phyloP scores from a whole-genome alignment of 768 basidiomycete species.

The Psilocybe azurescens region DNA sequence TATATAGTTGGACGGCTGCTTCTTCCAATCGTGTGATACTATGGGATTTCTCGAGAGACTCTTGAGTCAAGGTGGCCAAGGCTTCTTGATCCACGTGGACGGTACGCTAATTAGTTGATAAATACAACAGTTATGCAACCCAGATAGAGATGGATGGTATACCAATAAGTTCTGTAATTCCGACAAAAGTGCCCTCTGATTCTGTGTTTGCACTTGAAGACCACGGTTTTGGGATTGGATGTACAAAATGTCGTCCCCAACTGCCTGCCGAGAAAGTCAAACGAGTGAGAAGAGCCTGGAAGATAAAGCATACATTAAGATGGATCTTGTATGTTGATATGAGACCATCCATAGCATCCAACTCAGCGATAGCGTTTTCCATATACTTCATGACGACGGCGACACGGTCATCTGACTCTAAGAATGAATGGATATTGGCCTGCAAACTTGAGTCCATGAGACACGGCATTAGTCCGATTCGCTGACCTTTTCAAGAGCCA shows the following conservation, averaged over 20 bases:
- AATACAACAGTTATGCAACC: not conserved
- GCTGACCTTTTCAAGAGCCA: slow-evolving; percentile 90
- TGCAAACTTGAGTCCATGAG: slow-evolving; percentile 33
- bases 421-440: slow-evolving; percentile 98
- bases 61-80: slow-evolving; percentile 81
- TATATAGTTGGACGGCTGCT: slow-evolving; percentile 90
- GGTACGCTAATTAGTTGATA: slow-evolving; percentile 66
- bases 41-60: slow-evolving; percentile 80
- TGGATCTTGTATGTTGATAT: slow-evolving; percentile 97
- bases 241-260: slow-evolving; percentile 91
- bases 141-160: slow-evolving; percentile 20
- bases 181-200: slow-evolving; percentile 81
- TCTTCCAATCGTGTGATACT: slow-evolving; percentile 83
- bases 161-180: slow-evolving; percentile 92
- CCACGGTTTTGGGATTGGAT: slow-evolving; percentile 98
- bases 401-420: slow-evolving; percentile 95
- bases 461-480: not conserved
- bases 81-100: slow-evolving; percentile 88
- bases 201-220: slow-evolving; percentile 96
- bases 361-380: slow-evolving; percentile 86
- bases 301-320: slow-evolving; percentile 72
- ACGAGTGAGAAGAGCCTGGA: not conserved
- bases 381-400: slow-evolving; percentile 84
- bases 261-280: slow-evolving; percentile 61
- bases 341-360: slow-evolving; percentile 89